Percentiles rank a stretch among this genome's conserved stretches.
Evolutionary conservation across 495 filamentous ascomycete genomes (phyloP).

Genomic region (Aspergillus ostianus): DNA sequence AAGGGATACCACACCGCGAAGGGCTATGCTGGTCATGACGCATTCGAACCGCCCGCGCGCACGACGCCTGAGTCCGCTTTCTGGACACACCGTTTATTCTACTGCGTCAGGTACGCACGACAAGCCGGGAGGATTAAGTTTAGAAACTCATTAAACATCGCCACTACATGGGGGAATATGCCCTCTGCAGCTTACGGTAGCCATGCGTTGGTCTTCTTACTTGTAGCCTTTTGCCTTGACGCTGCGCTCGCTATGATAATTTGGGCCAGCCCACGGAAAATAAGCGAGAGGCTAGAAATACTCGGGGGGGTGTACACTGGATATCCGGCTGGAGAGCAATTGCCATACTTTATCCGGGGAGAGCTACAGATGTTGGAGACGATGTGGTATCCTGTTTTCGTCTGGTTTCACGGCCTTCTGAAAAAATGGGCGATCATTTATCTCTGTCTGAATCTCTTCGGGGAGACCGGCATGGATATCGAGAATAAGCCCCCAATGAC

Average conservation of each 20-base stretch:
- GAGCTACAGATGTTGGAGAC: too few species aligned
- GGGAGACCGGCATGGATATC: not conserved
- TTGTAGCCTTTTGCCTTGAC: not conserved
- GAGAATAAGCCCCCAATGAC: not conserved
- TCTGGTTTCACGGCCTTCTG: not conserved
- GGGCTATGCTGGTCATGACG: not conserved
- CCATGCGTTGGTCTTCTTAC: not conserved
- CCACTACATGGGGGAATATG: not conserved
- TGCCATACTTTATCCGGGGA: too few species aligned
- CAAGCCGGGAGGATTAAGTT: not conserved
- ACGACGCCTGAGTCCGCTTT: not conserved
- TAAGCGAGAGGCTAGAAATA: too few species aligned
- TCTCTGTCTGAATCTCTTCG: not conserved
- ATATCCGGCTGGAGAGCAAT: too few species aligned
- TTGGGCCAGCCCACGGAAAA: too few species aligned
- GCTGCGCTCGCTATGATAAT: not conserved
- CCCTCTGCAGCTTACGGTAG: not conserved
- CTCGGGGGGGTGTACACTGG: too few species aligned
- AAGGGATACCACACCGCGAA: not conserved
- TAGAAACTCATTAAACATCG: not conserved
- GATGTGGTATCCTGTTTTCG: not conserved
- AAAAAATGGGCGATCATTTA: not conserved
- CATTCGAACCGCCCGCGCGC: not conserved
- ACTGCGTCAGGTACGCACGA: not conserved
- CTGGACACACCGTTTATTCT: not conserved